Evolutionary conservation across 352 stramenopile genomes (phyloP).

Genomic region (Globisporangium solare): DNA sequence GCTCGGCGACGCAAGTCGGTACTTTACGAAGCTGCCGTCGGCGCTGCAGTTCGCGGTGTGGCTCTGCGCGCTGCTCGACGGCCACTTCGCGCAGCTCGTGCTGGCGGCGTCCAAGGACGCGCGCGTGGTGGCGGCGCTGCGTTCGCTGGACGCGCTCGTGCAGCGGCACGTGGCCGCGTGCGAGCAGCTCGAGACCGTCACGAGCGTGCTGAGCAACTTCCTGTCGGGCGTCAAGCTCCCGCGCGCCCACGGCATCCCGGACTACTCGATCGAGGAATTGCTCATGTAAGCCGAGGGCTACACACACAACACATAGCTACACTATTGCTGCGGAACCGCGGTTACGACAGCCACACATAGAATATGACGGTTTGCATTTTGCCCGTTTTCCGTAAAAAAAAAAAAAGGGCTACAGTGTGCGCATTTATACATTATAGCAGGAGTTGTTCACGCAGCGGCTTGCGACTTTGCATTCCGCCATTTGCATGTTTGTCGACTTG

Average conservation of each 20-base stretch:
- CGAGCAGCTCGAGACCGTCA: conserved; percentile 59
- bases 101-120: conserved; percentile 48
- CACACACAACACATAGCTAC: too few species aligned
- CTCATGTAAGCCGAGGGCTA: conserved; percentile 29
- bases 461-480: too few species aligned
- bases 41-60: conserved; percentile 54
- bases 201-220: conserved; percentile 77
- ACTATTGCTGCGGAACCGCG: too few species aligned
- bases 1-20: conserved; percentile 18
- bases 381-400: too few species aligned
- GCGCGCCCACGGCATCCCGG: conserved; percentile 50
- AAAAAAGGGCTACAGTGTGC: too few species aligned
- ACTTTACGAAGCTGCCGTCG: conserved; percentile 26
- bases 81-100: conserved; percentile 62
- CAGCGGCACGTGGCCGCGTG: conserved; percentile 46
- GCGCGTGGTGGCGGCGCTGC: conserved; percentile 30
- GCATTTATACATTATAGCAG: too few species aligned
- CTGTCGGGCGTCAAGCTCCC: conserved; percentile 66
- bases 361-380: too few species aligned
- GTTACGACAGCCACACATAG: too few species aligned
- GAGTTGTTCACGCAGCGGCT: too few species aligned
- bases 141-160: conserved; percentile 52
- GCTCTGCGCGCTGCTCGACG: conserved; percentile 74
- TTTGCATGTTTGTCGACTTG: too few species aligned
- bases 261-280: conserved; percentile 81